Conservation (phyloP, 169 alveolate genomes). For the Plasmodium vivax region DNA sequence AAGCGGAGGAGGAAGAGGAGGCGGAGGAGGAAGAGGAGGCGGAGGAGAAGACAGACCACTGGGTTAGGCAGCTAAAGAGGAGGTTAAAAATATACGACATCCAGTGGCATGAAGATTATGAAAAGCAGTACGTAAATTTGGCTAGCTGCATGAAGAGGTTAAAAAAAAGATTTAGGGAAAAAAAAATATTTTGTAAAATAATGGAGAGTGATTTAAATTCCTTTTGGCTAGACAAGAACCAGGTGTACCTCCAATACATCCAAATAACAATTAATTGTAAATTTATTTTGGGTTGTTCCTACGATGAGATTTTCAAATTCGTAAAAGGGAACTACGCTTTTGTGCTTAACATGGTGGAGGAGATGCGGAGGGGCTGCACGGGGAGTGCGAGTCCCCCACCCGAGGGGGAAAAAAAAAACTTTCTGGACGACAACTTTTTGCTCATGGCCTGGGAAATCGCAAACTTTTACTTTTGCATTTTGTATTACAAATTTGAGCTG, state of each 20-base stretch:
- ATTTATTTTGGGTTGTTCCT: conserved; percentile 35
- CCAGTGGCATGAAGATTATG: conserved; percentile 72
- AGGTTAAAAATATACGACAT: conserved; percentile 65
- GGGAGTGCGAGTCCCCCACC: background rate
- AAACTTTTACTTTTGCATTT: conserved; percentile 55
- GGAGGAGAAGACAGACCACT: background rate
- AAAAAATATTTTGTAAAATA: conserved; percentile 25
- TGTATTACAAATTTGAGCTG: conserved; percentile 51
- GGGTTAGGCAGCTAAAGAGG: conserved; percentile 12
- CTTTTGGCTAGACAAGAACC: conserved; percentile 65
- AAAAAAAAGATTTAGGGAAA: conserved; percentile 41
- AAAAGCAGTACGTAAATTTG: conserved; percentile 47
- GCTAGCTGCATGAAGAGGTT: conserved; percentile 15
- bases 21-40: background rate
- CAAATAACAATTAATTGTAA: conserved; percentile 57
- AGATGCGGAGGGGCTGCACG: background rate
- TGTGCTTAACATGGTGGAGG: conserved; percentile 8
- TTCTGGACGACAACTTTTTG: conserved; percentile 20
- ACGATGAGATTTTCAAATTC: conserved; percentile 37
- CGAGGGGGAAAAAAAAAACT: background rate
- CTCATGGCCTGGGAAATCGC: conserved; percentile 73
- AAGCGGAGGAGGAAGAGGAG: background rate
- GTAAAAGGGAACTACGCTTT: conserved; percentile 42
- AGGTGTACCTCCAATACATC: conserved; percentile 53
- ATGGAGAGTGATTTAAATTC: conserved; percentile 47